A percentile compares a stretch with the other conserved stretches of the same genome.
These are phyloP conservation scores for Mucor piriformis DNA, from an alignment of 371 early-diverging fungal genomes.

Conservation along the genomic window DNA sequence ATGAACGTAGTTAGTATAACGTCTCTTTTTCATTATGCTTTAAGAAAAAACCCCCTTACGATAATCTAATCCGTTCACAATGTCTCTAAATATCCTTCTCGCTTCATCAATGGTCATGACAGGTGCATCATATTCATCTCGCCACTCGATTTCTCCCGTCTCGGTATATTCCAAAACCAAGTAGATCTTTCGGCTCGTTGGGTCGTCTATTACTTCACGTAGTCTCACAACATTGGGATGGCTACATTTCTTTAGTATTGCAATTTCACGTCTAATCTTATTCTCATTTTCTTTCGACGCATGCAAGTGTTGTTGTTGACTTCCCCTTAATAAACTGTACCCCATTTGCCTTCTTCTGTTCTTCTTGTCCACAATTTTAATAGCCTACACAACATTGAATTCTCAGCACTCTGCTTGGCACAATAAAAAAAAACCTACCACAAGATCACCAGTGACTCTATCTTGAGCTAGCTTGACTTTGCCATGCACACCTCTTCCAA, in stretches of 20 bases:
- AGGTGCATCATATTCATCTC: conserved; percentile 59
- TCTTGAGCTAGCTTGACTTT: conserved; percentile 91
- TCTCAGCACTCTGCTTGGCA: too few species aligned
- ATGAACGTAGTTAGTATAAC: too few species aligned
- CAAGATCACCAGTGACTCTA: conserved; percentile 69
- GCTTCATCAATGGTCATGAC: conserved; percentile 61
- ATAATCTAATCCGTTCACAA: conserved; percentile 89
- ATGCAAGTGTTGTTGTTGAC: neutral
- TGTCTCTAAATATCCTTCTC: conserved; percentile 80
- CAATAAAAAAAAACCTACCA: too few species aligned
- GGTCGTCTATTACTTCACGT: conserved; percentile 93
- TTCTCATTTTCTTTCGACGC: conserved; percentile 63
- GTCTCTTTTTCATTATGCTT: too few species aligned
- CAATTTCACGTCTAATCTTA: conserved; percentile 90
- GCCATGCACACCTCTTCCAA: conserved; percentile 93
- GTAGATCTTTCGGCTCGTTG: conserved; percentile 84
- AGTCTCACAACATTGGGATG: conserved; percentile 91
- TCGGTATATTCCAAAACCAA: conserved; percentile 87
- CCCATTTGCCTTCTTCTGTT: conserved; percentile 67
- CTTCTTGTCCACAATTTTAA: conserved; percentile 82
- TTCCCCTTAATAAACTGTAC: conserved; percentile 33
- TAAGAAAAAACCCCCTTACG: too few species aligned
- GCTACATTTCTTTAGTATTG: conserved; percentile 88
- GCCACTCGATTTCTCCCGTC: conserved; percentile 88
- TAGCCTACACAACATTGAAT: conserved; percentile 55